These are phyloP conservation scores for Azolla pinnata DNA, from an alignment of 75 land plant species.

Conservation along the genomic window DNA sequence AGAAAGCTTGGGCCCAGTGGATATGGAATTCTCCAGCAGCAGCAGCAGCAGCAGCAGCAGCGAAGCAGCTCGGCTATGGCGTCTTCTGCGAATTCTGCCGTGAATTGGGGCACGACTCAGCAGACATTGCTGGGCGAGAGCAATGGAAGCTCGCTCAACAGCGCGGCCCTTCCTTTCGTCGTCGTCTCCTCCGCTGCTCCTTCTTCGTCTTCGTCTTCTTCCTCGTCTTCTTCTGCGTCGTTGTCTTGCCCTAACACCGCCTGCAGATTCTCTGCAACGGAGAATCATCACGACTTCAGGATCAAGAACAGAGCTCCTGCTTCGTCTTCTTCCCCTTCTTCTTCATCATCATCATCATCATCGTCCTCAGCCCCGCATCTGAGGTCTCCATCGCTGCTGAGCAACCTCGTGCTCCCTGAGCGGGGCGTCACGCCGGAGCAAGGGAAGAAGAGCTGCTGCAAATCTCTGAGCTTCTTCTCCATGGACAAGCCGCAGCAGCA, in stretches of 20 bases:
- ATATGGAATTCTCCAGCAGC: conserved; percentile 6
- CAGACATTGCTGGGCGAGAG: not conserved
- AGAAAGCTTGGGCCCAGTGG: not conserved
- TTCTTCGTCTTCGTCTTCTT: too few relatives aligned
- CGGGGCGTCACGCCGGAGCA: too few relatives aligned
- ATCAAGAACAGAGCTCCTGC: too few relatives aligned
- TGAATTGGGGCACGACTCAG: not conserved
- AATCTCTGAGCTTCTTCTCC: conserved; percentile 1
- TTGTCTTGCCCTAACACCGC: not conserved
- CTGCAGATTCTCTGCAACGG: too few relatives aligned
- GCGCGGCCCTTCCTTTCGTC: conserved; percentile 1
- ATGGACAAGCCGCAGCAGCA: not conserved
- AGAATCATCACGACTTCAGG: too few relatives aligned
- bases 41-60: conserved; percentile 11
- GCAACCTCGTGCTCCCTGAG: too few relatives aligned
- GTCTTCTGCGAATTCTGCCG: not conserved
- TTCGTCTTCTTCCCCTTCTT: too few relatives aligned
- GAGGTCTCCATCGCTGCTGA: too few relatives aligned
- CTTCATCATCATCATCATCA: too few relatives aligned
- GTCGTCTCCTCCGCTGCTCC: not conserved
- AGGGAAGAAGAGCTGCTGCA: conserved; percentile 4
- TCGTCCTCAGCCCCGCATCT: too few relatives aligned
- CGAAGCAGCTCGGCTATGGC: not conserved
- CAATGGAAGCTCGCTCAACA: not conserved
- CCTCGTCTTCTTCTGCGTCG: too few relatives aligned